These are phyloP conservation scores for Fusarium fracticaudum DNA, from an alignment of 2,329 filamentous ascomycete genomes.

Conservation along the genomic window DNA sequence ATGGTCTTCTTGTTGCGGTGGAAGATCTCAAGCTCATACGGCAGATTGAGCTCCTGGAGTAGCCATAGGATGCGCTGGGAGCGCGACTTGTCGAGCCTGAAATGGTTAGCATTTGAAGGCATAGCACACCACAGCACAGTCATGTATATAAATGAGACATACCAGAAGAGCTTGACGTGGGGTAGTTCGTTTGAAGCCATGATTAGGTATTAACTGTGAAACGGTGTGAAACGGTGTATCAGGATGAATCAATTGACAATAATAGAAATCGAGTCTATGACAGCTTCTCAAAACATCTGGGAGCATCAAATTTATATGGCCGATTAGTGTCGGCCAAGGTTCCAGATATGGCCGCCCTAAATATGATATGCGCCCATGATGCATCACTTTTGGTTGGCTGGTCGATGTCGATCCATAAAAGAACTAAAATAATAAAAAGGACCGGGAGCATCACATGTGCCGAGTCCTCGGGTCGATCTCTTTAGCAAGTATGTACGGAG, in stretches of 20 bases:
- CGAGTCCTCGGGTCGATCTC: constrained; percentile 15
- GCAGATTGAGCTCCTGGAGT: constrained; percentile 80
- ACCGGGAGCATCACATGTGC: constrained; percentile 24
- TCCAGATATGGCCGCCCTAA: constrained; percentile 24
- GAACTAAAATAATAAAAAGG: neutral
- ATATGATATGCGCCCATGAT: constrained; percentile 11
- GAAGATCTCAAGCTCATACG: constrained; percentile 83
- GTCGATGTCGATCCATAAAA: constrained; percentile 14
- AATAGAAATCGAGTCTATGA: neutral
- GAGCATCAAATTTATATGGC: constrained; percentile 8
- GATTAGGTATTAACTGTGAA: neutral
- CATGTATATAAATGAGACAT: constrained; percentile 23
- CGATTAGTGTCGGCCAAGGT: constrained; percentile 17
- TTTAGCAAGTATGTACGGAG: neutral
- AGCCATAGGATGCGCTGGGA: constrained; percentile 87
- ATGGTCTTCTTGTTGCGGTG: constrained; percentile 70
- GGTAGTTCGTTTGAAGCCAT: constrained; percentile 50
- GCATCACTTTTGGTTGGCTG: constrained; percentile 3
- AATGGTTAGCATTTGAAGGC: neutral
- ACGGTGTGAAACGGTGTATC: neutral
- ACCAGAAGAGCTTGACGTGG: constrained; percentile 74
- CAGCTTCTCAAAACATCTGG: neutral
- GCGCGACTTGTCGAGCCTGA: constrained; percentile 86
- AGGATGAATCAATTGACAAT: neutral
- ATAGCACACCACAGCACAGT: neutral